phyloP scores from a whole-genome alignment of 176 grass and related monocot genomes.

The Eleusine indica region DNA sequence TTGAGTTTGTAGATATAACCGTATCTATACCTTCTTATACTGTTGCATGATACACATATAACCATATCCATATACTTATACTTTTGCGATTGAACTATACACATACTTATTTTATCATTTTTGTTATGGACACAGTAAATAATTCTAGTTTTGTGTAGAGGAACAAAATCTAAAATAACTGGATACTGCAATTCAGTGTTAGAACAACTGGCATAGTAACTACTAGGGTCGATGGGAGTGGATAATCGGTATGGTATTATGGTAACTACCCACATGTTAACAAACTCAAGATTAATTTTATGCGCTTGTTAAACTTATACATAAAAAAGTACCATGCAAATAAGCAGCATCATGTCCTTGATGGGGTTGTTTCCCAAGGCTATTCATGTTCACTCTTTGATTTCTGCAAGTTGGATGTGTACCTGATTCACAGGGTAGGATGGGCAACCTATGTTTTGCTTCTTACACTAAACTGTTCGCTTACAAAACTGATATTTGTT shows the following conservation, averaged over 20 bases:
- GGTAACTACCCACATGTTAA: neutral
- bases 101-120: constrained; percentile 3
- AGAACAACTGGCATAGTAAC: neutral
- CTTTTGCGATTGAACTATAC: constrained; percentile 2
- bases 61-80: neutral
- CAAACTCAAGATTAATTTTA: constrained; percentile 2
- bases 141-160: constrained; percentile 12
- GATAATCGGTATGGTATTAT: neutral
- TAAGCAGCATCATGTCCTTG: constrained; percentile 27
- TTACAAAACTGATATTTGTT: constrained; percentile 1
- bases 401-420: constrained; percentile 14
- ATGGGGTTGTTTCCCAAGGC: neutral
- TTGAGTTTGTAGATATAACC: constrained; percentile 30
- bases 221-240: constrained; percentile 21
- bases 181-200: constrained; percentile 12
- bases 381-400: constrained; percentile 7
- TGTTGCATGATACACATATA: too few species aligned
- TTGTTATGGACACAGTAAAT: constrained; percentile 14
- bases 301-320: neutral
- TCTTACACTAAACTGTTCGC: neutral
- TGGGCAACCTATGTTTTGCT: neutral
- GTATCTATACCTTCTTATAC: too few species aligned
- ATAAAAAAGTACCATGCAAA: neutral
- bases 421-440: constrained; percentile 6
- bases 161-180: neutral